phyloP scores from a whole-genome alignment of 2,329 filamentous ascomycete species.

The Colletotrichum falcatum region DNA sequence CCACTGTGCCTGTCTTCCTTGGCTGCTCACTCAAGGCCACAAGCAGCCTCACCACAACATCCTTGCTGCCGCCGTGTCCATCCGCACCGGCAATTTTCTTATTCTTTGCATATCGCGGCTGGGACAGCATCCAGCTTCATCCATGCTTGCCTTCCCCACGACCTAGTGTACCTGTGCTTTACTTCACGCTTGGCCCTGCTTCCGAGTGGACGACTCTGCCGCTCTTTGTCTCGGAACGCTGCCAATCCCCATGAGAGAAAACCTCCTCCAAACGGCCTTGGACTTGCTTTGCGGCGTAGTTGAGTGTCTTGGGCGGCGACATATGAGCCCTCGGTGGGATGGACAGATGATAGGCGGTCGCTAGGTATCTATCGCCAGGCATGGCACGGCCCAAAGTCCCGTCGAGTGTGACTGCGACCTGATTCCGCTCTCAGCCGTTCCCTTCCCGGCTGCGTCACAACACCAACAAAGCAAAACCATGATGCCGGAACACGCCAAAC shows the following conservation, averaged over 20 bases:
- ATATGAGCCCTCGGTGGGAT: not conserved
- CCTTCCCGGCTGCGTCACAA: conserved; percentile 16
- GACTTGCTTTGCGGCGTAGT: not conserved
- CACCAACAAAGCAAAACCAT: conserved; percentile 29
- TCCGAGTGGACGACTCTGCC: conserved; percentile 16
- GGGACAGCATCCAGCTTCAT: conserved; percentile 17
- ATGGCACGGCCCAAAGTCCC: conserved; percentile 6
- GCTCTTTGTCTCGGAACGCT: conserved; percentile 28
- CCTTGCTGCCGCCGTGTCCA: conserved; percentile 11
- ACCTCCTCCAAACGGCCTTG: conserved; percentile 21
- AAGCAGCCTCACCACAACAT: conserved; percentile 12
- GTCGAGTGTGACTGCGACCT: conserved; percentile 15
- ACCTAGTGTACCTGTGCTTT: no score
- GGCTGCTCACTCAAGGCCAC: not conserved
- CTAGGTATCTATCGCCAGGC: conserved; percentile 18
- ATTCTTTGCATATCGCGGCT: conserved; percentile 13
- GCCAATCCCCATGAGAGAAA: conserved; percentile 11
- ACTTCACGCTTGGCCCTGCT: not conserved
- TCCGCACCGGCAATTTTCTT: conserved; percentile 20
- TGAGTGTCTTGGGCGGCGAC: conserved; percentile 20
- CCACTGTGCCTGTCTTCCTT: not conserved
- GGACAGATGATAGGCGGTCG: conserved; percentile 1
- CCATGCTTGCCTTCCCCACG: conserved; percentile 26
- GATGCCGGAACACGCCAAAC: conserved; percentile 25
- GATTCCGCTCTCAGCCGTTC: conserved; percentile 25